Percentiles rank a stretch among this genome's conserved stretches.
These are phyloP conservation scores for Trichoderma arundinaceum DNA, from an alignment of 2,329 filamentous ascomycete genomes.

Conservation along the genomic window DNA sequence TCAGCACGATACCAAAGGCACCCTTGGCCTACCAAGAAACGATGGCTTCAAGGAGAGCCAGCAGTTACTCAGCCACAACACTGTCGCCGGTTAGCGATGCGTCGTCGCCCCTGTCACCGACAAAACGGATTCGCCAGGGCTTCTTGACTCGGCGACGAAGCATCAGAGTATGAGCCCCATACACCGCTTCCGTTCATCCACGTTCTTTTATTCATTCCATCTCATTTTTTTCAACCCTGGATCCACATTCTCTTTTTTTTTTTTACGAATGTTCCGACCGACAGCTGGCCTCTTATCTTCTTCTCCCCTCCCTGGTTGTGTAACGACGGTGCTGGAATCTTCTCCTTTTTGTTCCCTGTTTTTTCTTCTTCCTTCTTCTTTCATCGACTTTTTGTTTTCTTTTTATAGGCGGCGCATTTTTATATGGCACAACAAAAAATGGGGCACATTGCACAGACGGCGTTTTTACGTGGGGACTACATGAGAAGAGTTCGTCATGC, in stretches of 20 bases:
- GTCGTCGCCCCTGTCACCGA: conserved; percentile 39
- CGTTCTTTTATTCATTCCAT: not conserved
- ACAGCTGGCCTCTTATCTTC: conserved; percentile 26
- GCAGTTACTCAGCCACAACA: conserved; percentile 36
- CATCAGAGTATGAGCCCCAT: conserved; percentile 43
- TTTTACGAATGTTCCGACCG: conserved; percentile 22
- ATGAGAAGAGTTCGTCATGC: conserved; percentile 24
- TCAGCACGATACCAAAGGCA: conserved; percentile 28
- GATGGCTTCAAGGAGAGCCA: conserved; percentile 52
- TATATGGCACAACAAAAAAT: conserved; percentile 26
- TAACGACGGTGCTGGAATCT: conserved; percentile 27
- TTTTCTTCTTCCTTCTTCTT: conserved; percentile 6
- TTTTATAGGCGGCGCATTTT: conserved; percentile 26
- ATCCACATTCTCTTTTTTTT: conserved; percentile 24
- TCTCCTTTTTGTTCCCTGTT: not conserved
- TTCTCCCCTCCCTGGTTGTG: conserved; percentile 4
- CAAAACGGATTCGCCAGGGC: conserved; percentile 45
- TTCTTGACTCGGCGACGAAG: conserved; percentile 50
- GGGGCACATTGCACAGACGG: conserved; percentile 24
- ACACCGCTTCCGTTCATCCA: conserved; percentile 18
- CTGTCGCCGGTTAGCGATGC: conserved; percentile 36
- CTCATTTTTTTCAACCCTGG: conserved; percentile 13
- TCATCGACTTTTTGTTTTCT: conserved; percentile 16
- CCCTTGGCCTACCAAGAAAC: conserved; percentile 57
- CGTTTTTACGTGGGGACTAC: conserved; percentile 28